Conservation (phyloP, 768 basidiomycete genomes). For the Rhizopogon sp. region DNA sequence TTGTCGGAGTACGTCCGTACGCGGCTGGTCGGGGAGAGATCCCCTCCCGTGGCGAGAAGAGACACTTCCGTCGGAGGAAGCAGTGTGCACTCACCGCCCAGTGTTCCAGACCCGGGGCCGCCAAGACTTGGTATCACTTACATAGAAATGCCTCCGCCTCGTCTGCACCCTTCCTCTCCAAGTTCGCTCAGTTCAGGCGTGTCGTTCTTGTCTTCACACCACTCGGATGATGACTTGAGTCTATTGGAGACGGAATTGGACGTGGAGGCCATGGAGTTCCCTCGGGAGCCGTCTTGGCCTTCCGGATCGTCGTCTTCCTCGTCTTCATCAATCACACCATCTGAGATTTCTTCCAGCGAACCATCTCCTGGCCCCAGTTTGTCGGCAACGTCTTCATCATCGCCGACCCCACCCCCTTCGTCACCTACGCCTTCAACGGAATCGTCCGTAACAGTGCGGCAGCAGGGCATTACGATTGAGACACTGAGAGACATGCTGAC, state of each 20-base stretch:
- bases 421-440: slow-evolving; percentile 34
- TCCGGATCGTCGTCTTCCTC: slow-evolving; percentile 32
- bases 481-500: slow-evolving; percentile 51
- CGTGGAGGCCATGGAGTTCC: slow-evolving; percentile 10
- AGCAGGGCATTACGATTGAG: slow-evolving; percentile 29
- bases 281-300: slow-evolving; percentile 25
- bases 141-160: slow-evolving; percentile 40
- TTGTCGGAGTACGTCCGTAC: slow-evolving; percentile 54
- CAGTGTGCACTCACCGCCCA: slow-evolving; percentile 31
- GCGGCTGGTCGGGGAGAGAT: slow-evolving; percentile 19
- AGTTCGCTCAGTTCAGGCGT: slow-evolving; percentile 28
- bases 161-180: slow-evolving; percentile 34
- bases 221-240: slow-evolving; percentile 62
- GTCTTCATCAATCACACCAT: slow-evolving; percentile 24
- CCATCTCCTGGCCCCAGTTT: slow-evolving; percentile 32
- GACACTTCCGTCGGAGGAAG: slow-evolving; percentile 45
- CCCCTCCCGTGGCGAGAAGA: slow-evolving; percentile 16
- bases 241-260: slow-evolving; percentile 35
- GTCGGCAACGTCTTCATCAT: slow-evolving; percentile 34
- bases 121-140: slow-evolving; percentile 20
- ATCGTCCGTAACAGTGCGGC: slow-evolving; percentile 32
- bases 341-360: slow-evolving; percentile 28
- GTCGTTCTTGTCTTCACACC: slow-evolving; percentile 56
- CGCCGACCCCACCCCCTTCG: slow-evolving; percentile 30
- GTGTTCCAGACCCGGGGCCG: slow-evolving; percentile 18